These are phyloP conservation scores for Lentinula lateritia DNA, from an alignment of 768 basidiomycete genomes.

Conservation along the genomic window DNA sequence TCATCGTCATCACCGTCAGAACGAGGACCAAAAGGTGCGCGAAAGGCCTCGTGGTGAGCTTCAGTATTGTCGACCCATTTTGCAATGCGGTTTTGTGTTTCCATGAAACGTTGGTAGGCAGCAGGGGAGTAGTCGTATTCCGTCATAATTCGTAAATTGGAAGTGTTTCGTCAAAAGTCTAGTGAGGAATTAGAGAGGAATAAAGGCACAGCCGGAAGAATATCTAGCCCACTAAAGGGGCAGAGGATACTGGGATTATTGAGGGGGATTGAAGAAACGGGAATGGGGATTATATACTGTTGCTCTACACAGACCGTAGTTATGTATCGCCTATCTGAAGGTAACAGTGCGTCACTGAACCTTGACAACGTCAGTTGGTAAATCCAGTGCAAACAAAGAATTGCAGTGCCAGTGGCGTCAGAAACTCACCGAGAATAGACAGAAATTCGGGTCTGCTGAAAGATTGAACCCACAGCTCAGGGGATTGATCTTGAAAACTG, in stretches of 20 bases:
- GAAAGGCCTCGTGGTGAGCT: slow-evolving; percentile 7
- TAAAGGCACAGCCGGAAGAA: not conserved
- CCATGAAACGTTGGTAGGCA: slow-evolving; percentile 29
- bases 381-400: not conserved
- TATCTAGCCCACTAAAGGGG: not conserved
- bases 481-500: not conserved
- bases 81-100: slow-evolving; percentile 30
- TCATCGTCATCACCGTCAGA: slow-evolving; percentile 8
- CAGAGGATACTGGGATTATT: not conserved
- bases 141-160: slow-evolving; percentile 23
- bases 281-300: not conserved
- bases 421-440: not conserved
- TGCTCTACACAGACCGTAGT: not conserved
- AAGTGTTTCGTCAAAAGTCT: not conserved
- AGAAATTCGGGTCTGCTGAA: not conserved
- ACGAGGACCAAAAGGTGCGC: slow-evolving; percentile 11
- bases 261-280: not conserved
- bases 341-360: not conserved
- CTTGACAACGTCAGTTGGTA: not conserved
- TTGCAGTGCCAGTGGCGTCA: not conserved
- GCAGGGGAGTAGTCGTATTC: slow-evolving; percentile 43
- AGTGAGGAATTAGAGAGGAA: not conserved
- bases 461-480: not conserved
- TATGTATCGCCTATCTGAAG: not conserved
- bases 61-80: slow-evolving; percentile 31